phyloP scores from a whole-genome alignment of 2,329 filamentous ascomycete species.

The Fusarium bactridioides region DNA sequence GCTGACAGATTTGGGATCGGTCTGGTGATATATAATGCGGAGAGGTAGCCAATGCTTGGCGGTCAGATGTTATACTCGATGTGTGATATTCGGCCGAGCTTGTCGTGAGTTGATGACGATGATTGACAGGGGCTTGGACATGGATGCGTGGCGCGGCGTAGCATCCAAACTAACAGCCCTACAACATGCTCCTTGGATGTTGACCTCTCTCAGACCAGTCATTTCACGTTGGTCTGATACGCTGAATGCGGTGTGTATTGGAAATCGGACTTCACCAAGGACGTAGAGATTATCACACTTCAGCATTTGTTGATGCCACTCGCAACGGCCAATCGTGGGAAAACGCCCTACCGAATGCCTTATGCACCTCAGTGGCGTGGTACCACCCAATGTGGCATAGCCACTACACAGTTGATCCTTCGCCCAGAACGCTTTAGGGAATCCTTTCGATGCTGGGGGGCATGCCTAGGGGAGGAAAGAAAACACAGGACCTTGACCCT shows the following conservation, averaged over 20 bases:
- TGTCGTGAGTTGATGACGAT: not conserved
- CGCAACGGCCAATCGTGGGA: not conserved
- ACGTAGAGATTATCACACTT: too few species aligned
- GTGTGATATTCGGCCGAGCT: not conserved
- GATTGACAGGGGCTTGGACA: not conserved
- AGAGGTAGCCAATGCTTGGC: not conserved
- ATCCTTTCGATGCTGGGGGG: not conserved
- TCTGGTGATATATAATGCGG: not conserved
- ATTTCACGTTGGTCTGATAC: not conserved
- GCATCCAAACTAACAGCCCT: not conserved
- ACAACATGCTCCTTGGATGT: not conserved
- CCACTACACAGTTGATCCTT: not conserved
- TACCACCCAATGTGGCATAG: not conserved
- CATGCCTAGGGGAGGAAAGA: too few species aligned
- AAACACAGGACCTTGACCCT: too few species aligned
- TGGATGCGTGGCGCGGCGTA: not conserved
- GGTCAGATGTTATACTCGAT: not conserved
- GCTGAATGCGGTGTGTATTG: not conserved
- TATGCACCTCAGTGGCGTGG: not conserved
- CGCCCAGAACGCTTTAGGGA: not conserved
- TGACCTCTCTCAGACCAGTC: not conserved
- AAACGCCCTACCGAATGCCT: not conserved
- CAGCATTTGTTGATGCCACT: too few species aligned
- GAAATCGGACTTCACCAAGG: rapidly evolving
- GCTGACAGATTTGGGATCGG: not conserved